These are phyloP conservation scores for Suhomyces pyralidae DNA, from an alignment of 805 yeast genomes.

Conservation along the genomic window DNA sequence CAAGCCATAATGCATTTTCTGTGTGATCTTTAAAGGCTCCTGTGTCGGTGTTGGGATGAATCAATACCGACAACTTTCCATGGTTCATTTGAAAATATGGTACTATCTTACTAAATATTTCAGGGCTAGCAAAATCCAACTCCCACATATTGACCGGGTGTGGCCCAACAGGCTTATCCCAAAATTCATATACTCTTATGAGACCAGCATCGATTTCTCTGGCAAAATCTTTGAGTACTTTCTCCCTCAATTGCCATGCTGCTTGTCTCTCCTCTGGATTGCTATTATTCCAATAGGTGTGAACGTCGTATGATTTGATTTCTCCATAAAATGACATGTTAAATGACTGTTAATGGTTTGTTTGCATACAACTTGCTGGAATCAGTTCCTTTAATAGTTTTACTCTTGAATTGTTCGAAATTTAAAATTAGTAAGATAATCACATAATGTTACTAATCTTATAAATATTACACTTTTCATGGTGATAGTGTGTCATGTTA, in stretches of 20 bases:
- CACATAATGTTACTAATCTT: neutral
- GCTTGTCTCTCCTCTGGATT: slow-evolving; percentile 29
- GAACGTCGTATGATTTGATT: slow-evolving; percentile 48
- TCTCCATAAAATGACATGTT: slow-evolving; percentile 13
- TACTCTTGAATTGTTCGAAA: neutral
- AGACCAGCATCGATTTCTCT: slow-evolving; percentile 39
- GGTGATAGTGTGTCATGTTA: neutral
- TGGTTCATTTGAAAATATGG: slow-evolving; percentile 55
- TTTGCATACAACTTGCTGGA: neutral
- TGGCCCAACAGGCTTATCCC: slow-evolving; percentile 54
- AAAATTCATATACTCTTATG: slow-evolving; percentile 42
- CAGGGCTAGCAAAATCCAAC: slow-evolving; percentile 48
- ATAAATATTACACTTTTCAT: neutral
- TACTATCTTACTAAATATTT: slow-evolving; percentile 41
- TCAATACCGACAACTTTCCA: slow-evolving; percentile 49
- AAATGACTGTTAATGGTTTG: no score
- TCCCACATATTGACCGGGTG: slow-evolving; percentile 62
- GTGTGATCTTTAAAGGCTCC: slow-evolving; percentile 51
- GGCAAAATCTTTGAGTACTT: slow-evolving; percentile 40
- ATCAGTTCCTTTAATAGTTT: neutral
- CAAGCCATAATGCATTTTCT: slow-evolving; percentile 55
- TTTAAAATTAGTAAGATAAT: no score
- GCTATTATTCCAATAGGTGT: slow-evolving; percentile 48
- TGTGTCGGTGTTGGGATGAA: slow-evolving; percentile 48
- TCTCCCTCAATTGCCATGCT: slow-evolving; percentile 38